Evolutionary conservation across 2,329 filamentous ascomycete genomes (phyloP), one percentile per base, ranked within the genome.

Genomic region (Colletotrichum sp.): DNA sequence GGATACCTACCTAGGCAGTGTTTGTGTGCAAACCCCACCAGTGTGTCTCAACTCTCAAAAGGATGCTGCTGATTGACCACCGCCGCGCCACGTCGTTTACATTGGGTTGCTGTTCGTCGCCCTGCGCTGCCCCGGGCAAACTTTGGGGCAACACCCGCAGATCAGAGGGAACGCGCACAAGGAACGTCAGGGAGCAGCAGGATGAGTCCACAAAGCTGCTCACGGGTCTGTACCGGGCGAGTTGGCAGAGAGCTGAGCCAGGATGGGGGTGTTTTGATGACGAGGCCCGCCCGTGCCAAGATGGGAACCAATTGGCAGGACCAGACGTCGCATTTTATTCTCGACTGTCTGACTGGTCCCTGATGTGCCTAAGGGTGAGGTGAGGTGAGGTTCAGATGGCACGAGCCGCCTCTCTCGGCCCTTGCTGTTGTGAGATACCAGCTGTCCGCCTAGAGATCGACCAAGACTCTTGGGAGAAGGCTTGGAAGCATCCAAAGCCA

Each of bases 321-420:
- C 30, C 62, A 32, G 36, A 15, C 55, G 21, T 60, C 52, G 66
- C 34, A 64, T 39, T 28, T 26, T 21, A 24, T 26, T n/a, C 28
- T 64, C 21, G 32, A 30, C 36, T 44, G 63, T 28, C 28, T 44
- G 36, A 49, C 63, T 49, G 57, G 71, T 30, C 30, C 57, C 30
- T 52, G 18, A 30, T 49, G 26, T 15, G 32, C 60, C 21, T 36
- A 15, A 15, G 28, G 69, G 44, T 59, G 60, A 62, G 52, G 62
- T 76, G 60, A 62, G 52, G 52, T 76, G 63, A 72, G 55, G 73
- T 64, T 76, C 70, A 73, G 73, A 72, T 75, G 69, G 73, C 73
- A 73, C 73, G 69, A 69, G 73, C 69, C 73, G 73, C 73, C 28
- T 76, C 63, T 62, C 73, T 68, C 64, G 69, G 69, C 69, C 69